Evolutionary conservation across 306 rosid species (phyloP).

Genomic region (Malus orientalis): DNA sequence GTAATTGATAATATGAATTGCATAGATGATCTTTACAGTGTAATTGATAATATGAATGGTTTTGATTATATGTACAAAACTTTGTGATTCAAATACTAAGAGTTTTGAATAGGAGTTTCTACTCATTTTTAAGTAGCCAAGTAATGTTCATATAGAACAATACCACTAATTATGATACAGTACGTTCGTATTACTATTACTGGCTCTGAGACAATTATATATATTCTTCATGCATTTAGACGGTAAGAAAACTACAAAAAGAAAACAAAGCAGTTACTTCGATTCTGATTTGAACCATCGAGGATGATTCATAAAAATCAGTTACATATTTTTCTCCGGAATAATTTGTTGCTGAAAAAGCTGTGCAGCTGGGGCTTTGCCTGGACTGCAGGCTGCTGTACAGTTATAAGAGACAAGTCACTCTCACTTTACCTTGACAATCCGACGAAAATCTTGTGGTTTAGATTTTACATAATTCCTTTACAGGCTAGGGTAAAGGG

Average conservation of each 20-base stretch:
- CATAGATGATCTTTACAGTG: too few relatives aligned
- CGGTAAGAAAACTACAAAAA: background rate
- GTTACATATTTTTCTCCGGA: background rate
- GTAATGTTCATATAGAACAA: background rate
- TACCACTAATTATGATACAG: background rate
- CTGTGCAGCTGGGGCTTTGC: background rate
- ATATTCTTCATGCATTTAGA: background rate
- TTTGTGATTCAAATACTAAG: too few relatives aligned
- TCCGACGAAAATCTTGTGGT: constrained; percentile 8
- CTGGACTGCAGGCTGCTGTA: background rate
- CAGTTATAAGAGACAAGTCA: constrained; percentile 2
- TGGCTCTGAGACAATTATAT: background rate
- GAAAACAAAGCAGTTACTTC: background rate
- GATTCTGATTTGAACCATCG: constrained; percentile 10
- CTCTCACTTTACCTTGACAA: constrained; percentile 2
- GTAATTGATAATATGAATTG: too few relatives aligned
- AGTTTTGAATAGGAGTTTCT: too few relatives aligned
- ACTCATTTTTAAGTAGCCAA: too few relatives aligned
- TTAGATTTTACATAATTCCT: background rate
- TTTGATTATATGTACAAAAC: too few relatives aligned
- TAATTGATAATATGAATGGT: too few relatives aligned
- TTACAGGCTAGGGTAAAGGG: background rate
- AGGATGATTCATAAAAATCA: background rate
- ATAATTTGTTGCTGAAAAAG: background rate
- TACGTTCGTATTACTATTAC: background rate